These are phyloP conservation scores for Colletotrichum kahawae DNA, from an alignment of 2,329 filamentous ascomycete genomes.

Conservation along the genomic window DNA sequence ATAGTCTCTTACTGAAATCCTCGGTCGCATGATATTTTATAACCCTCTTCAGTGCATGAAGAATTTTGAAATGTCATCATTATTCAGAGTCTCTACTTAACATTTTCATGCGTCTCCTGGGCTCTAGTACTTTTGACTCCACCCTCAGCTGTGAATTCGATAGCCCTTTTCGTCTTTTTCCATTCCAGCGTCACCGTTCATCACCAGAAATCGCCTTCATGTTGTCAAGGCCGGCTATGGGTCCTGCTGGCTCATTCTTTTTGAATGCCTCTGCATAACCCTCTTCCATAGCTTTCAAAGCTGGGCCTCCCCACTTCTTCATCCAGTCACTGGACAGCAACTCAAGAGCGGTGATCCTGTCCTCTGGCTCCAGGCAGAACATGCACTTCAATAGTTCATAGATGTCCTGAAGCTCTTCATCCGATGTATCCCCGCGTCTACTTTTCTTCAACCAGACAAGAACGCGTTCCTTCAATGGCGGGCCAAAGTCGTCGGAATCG, in stretches of 20 bases:
- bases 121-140: not conserved
- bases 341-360: not conserved
- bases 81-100: not conserved
- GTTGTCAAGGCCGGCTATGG: accelerated
- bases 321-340: not conserved
- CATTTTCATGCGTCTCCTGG: accelerated
- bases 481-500: not conserved
- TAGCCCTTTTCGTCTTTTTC: not conserved
- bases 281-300: not conserved
- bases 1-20: accelerated
- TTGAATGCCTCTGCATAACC: accelerated
- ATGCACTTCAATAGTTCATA: not conserved
- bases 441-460: not conserved
- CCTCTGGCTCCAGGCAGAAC: not conserved
- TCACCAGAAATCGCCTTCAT: too few relatives aligned
- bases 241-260: not conserved
- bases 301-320: not conserved
- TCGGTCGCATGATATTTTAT: not conserved
- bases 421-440: not conserved
- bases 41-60: accelerated
- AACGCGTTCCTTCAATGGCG: not conserved
- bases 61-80: not conserved
- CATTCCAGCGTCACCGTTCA: not conserved
- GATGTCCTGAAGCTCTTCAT: not conserved
- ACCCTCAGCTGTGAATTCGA: not conserved